Evolutionary conservation across 176 grass and related monocot species (phyloP), one percentile per base, ranked within the genome.

Genomic region (Puccinellia tenuiflora): DNA sequence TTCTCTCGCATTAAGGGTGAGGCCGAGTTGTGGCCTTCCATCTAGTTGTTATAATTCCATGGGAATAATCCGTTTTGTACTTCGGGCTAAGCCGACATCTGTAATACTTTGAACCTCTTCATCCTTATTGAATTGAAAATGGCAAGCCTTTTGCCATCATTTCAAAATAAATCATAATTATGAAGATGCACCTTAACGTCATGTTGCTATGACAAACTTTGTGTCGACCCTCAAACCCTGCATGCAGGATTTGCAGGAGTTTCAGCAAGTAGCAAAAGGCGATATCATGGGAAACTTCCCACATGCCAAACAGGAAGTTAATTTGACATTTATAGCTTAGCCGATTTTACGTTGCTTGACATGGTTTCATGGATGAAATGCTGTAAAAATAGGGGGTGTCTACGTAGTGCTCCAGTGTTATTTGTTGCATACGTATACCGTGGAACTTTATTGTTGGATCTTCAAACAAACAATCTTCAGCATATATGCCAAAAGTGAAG

Each of bases 361-460:
- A 4, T 5, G 3, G 20, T n/a, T 71, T 13, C 20, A 30, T 10
- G 20, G 11, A 54, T 69, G 82, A 35, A 64, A 22, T 31, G 16
- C 17, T 17, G 26, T 30, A 30, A 16, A 29, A 61, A 6, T 61
- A 61, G 25, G 57, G 3, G 1, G 12, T 61, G 12, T 45, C 39
- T 71, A 71, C 10, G 66, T 24, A 69, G 1, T 26, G 26, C 1
- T 45, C 12, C 16, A 43, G 68, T 26, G 2, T 26, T 26, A 46
- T 72, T 72, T 43, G 12, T 5, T 51, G 87, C 68, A 3, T 77
- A n/a, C n/a, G n/a, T n/a, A n/a, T n/a, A 95, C 95, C 88, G 18
- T 89, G 76, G 11, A 95, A 98, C 35, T 86, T 95, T 40, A 98
- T 98, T 21, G 96, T 98, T 16, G 96, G 96, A 81, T 98, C 96